Base-by-base conservation (phyloP, 345 rosid genomes). In the Garcia nutans region DNA sequence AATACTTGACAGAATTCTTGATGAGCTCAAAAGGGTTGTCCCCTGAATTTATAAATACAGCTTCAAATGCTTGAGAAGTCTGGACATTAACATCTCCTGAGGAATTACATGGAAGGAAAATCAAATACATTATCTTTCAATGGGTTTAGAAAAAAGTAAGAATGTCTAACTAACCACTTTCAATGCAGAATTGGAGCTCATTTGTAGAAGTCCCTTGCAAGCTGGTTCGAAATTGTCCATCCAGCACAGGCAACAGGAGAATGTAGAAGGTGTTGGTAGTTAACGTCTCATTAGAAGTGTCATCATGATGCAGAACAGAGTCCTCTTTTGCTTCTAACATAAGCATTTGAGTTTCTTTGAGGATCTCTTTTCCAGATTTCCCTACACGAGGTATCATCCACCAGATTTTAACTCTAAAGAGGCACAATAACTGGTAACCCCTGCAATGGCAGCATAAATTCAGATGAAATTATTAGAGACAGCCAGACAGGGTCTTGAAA, bases 321-420 rank as follows among this genome's bases (percentile, higher is more conserved):
- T 84, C 85, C 76, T 88, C 79, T 41, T 65, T 76, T 73, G 72
- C 87, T 83, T 85, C 90, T 68, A 89, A 41, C 23, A 91, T 80
- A 63, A 91, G 83, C 86, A 91, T 66, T 56, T 89, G 93, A 61
- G 89, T 88, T 74, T 91, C 96, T 69, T 81, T 64, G 1, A 90
- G 91, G 42, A 89, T 76, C 69, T 89, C 88, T 19, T 81, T 65
- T 0, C 86, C 89, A 2, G 83, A 83, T 78, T 72, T 77, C 55
- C 92, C 93, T 17, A 84, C 82, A 2, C 87, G 76, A 5, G 91
- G 96, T 33, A 84, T 87, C 96, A 89, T 89, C 91, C 93, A 91
- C 96, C 93, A 88, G 74, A 91, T 75, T 71, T 88, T 89, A 72
- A 68, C 45, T 61, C 91, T 85, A 68, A 85, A 91, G 23, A 88